Conservation (phyloP, 257 asterid species). For the Solanum pennellii region DNA sequence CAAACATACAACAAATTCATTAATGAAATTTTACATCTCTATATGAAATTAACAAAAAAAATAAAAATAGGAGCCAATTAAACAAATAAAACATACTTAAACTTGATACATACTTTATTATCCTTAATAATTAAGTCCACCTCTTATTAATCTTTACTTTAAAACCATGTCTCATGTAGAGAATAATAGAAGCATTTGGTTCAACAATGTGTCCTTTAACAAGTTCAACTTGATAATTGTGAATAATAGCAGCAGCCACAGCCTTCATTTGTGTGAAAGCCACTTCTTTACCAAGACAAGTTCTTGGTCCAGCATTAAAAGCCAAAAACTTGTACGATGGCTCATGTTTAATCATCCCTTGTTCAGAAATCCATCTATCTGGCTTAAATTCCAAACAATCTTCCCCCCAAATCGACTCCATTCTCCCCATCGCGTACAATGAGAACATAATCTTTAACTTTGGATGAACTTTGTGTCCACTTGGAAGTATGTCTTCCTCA, state of each 20-base stretch:
- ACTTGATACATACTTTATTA: neutral
- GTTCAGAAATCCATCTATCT: constrained; percentile 44
- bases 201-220: constrained; percentile 25
- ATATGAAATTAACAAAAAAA: neutral
- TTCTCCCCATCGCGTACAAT: constrained; percentile 54
- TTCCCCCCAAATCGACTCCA: constrained; percentile 43
- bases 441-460: constrained; percentile 36
- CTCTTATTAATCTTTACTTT: constrained; percentile 38
- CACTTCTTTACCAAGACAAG: constrained; percentile 56
- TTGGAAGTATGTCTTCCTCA: constrained; percentile 30
- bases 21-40: neutral
- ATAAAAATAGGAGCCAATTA: neutral
- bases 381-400: constrained; percentile 48
- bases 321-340: constrained; percentile 53
- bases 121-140: neutral
- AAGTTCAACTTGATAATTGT: constrained; percentile 25
- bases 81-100: neutral
- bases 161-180: constrained; percentile 46
- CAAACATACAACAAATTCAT: neutral
- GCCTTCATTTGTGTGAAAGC: constrained; percentile 39
- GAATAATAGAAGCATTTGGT: constrained; percentile 45
- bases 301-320: constrained; percentile 63
- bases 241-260: constrained; percentile 37
- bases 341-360: constrained; percentile 29
- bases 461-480: constrained; percentile 41